Evolutionary conservation across 1,284 basidiomycete species (phyloP).

Genomic region (Moesziomyces antarcticus): DNA sequence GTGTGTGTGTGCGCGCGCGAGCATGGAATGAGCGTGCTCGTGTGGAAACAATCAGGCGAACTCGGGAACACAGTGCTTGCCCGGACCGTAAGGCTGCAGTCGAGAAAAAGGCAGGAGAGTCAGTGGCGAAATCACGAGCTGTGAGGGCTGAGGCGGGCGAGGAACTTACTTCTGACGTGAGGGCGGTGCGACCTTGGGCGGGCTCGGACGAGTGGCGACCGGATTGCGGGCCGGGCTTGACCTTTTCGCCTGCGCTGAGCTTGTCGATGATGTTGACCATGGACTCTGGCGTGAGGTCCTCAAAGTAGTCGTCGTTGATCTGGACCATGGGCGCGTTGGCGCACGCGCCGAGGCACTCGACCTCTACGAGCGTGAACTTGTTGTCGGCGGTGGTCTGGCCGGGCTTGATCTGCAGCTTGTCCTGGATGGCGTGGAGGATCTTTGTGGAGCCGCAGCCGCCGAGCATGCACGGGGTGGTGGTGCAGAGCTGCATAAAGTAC

Average conservation of each 20-base stretch:
- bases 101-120: neutral
- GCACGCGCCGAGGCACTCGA: slow-evolving; percentile 96
- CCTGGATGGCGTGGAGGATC: slow-evolving; percentile 85
- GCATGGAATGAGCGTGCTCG: too few species aligned
- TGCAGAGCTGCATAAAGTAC: slow-evolving; percentile 97
- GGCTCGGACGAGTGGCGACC: slow-evolving; percentile 82
- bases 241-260: slow-evolving; percentile 85
- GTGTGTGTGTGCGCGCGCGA: too few species aligned
- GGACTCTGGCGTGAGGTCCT: slow-evolving; percentile 93
- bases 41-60: slow-evolving; percentile 71
- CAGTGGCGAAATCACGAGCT: slow-evolving; percentile 6
- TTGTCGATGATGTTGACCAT: slow-evolving; percentile 88
- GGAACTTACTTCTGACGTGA: slow-evolving; percentile 80
- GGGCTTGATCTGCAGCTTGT: slow-evolving; percentile 83
- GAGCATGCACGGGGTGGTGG: slow-evolving; percentile 98
- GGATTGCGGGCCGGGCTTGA: slow-evolving; percentile 91
- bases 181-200: slow-evolving; percentile 82
- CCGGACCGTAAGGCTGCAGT: slow-evolving; percentile 88
- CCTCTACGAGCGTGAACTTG: slow-evolving; percentile 97
- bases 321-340: slow-evolving; percentile 99
- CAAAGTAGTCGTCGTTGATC: slow-evolving; percentile 96
- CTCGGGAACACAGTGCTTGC: slow-evolving; percentile 86
- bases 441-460: slow-evolving; percentile 84
- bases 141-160: neutral
- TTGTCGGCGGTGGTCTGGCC: slow-evolving; percentile 94